Percentiles rank a stretch among this genome's conserved stretches.
Evolutionary conservation across 1,284 basidiomycete species (phyloP).

Genomic region (Amylostereum chailletii): DNA sequence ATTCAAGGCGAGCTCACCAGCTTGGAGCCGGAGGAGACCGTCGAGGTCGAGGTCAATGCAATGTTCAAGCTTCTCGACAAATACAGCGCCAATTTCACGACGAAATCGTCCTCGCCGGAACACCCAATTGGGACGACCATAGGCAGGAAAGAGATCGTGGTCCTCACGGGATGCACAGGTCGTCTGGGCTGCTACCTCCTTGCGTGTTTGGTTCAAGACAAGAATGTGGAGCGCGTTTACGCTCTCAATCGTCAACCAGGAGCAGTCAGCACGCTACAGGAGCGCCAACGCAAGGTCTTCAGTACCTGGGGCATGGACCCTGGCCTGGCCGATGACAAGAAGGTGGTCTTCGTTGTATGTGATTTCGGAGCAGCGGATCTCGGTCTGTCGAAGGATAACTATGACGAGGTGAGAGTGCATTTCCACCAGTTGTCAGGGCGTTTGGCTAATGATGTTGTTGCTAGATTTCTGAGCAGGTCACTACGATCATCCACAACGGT

Average conservation of each 20-base stretch:
- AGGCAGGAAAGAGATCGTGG: background rate
- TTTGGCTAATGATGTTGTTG: background rate
- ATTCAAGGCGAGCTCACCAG: no score
- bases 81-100: background rate
- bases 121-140: no score
- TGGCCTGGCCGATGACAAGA: background rate
- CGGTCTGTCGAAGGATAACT: conserved; percentile 8
- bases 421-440: background rate
- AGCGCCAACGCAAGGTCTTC: background rate
- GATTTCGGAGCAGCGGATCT: background rate
- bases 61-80: conserved; percentile 3
- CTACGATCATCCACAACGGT: conserved; percentile 10
- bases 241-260: background rate
- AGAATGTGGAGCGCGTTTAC: background rate
- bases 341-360: background rate
- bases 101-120: no score
- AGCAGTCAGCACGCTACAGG: background rate
- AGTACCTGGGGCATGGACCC: background rate
- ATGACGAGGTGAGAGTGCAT: background rate
- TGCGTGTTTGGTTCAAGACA: background rate
- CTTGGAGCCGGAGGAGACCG: background rate
- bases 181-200: conserved; percentile 10
- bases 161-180: conserved; percentile 7
- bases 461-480: conserved; percentile 6
- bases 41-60: background rate